phyloP scores from a whole-genome alignment of 176 grass and related monocot genomes.

The Puya raimondii region DNA sequence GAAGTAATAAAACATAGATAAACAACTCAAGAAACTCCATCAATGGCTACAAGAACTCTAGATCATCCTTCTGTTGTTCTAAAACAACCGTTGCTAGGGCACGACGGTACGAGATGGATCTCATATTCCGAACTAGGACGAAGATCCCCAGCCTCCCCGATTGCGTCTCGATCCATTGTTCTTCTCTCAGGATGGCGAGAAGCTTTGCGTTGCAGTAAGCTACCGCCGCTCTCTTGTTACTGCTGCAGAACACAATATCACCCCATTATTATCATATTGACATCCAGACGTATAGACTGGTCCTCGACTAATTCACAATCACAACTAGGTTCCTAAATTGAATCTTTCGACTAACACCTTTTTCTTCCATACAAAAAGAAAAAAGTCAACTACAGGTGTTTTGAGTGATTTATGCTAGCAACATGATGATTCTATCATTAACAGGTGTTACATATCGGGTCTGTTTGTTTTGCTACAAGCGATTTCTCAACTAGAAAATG shows the following conservation, averaged over 20 bases:
- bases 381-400: no score
- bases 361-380: no score
- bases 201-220: conserved; percentile 60
- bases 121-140: conserved; percentile 58
- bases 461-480: no score
- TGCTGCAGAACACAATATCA: conserved; percentile 14
- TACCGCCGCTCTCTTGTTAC: conserved; percentile 37
- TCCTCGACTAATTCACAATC: no score
- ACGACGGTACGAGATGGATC: conserved; percentile 48
- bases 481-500: no score
- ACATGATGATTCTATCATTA: no score
- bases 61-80: conserved; percentile 51
- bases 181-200: conserved; percentile 41
- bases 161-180: conserved; percentile 39
- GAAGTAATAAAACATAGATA: not conserved
- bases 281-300: not conserved
- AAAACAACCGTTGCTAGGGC: conserved; percentile 51
- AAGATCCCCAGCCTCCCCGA: conserved; percentile 35
- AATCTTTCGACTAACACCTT: no score
- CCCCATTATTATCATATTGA: not conserved
- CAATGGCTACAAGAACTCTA: conserved; percentile 44
- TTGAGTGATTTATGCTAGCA: no score
- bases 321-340: no score
- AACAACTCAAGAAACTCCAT: not conserved
- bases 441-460: no score